phyloP scores from a whole-genome alignment of 148 eudicot genomes.

The Amaranthus cruentus region DNA sequence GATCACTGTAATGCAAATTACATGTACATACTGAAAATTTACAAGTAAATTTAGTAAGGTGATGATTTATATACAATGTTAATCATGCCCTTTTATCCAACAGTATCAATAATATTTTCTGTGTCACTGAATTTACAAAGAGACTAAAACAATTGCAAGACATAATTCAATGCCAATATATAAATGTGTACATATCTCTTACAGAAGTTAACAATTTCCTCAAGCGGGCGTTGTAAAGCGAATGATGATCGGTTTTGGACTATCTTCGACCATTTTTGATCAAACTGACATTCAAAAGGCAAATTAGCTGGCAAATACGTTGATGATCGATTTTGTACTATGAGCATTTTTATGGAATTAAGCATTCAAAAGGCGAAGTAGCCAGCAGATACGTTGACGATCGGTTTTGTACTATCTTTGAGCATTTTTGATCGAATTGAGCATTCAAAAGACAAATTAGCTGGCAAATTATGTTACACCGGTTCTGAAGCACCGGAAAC shows the following conservation, averaged over 20 bases:
- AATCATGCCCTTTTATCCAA: neutral
- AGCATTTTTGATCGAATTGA: no score
- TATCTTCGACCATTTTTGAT: no score
- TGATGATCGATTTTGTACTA: no score
- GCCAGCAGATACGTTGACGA: no score
- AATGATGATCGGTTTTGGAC: no score
- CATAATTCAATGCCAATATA: neutral
- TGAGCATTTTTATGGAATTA: no score
- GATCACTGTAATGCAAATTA: neutral
- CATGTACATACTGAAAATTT: neutral
- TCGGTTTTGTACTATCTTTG: no score
- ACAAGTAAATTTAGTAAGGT: neutral
- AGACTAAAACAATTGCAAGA: neutral
- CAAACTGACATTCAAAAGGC: no score
- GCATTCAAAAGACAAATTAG: no score
- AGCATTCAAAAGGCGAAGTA: no score
- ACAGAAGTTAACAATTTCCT: slow-evolving; percentile 19
- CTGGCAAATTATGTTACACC: no score
- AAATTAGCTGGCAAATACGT: no score
- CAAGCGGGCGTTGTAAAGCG: neutral
- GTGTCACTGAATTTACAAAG: slow-evolving; percentile 6
- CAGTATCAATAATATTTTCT: slow-evolving; percentile 9
- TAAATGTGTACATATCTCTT: slow-evolving; percentile 6
- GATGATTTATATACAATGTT: neutral
- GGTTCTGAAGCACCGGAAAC: slow-evolving; percentile 8